Percentiles rank a stretch among this genome's conserved stretches.
phyloP scores from a whole-genome alignment of 2,329 filamentous ascomycete genomes.

The Byssoonygena ceratinophila region DNA sequence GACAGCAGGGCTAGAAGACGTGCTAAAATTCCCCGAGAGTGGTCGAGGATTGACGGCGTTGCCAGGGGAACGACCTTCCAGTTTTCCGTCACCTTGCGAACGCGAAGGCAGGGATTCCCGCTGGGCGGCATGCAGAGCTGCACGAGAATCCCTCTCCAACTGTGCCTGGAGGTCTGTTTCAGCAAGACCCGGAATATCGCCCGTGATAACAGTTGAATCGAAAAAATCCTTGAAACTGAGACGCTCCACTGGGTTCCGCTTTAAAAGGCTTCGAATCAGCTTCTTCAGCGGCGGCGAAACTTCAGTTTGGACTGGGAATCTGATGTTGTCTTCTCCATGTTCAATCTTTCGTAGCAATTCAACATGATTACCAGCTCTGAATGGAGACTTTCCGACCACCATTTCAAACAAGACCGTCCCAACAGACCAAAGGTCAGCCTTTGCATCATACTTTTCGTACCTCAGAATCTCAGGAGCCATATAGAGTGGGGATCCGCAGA shows the following conservation, averaged over 20 bases:
- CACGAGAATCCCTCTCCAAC: neutral
- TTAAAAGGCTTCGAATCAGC: constrained; percentile 69
- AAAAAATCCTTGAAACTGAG: constrained; percentile 84
- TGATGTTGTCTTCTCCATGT: constrained; percentile 72
- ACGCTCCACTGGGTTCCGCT: constrained; percentile 73
- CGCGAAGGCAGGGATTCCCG: neutral
- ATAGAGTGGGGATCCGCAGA: constrained; percentile 93
- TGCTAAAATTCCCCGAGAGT: constrained; percentile 22
- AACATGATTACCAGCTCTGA: constrained; percentile 86
- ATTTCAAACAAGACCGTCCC: constrained; percentile 94
- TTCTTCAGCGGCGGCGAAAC: constrained; percentile 68
- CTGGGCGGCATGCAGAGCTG: neutral
- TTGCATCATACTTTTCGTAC: constrained; percentile 95
- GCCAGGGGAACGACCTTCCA: neutral
- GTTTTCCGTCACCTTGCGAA: neutral
- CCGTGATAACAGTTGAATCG: constrained; percentile 57
- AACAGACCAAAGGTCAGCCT: constrained; percentile 94
- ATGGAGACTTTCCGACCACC: constrained; percentile 81
- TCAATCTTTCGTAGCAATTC: constrained; percentile 89
- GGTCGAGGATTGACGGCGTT: constrained; percentile 19
- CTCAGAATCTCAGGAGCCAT: constrained; percentile 97
- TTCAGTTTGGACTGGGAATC: constrained; percentile 62
- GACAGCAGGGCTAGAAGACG: constrained; percentile 21
- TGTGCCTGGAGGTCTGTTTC: constrained; percentile 52
- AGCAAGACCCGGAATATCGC: constrained; percentile 67